A percentile compares a stretch with the other conserved stretches of the same genome.
Evolutionary conservation across 2,329 filamentous ascomycete genomes (phyloP).

Genomic region (Alternaria incomplexa): DNA sequence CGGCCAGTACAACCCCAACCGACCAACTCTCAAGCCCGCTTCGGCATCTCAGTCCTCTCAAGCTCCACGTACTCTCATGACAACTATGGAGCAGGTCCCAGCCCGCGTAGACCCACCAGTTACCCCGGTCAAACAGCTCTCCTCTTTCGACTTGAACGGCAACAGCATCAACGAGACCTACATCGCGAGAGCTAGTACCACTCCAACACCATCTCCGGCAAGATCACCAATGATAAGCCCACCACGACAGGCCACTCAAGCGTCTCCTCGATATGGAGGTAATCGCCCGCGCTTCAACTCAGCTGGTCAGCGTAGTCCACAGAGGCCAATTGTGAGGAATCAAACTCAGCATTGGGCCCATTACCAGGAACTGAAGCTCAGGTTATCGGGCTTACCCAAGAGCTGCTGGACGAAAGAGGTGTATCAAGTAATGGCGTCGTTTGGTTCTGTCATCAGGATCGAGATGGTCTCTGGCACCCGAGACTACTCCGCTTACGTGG

Average conservation of each 20-base stretch:
- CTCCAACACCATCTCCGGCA: not conserved
- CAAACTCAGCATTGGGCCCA: conserved; percentile 20
- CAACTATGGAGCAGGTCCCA: conserved; percentile 5
- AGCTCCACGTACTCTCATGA: not conserved
- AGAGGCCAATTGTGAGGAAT: conserved; percentile 3
- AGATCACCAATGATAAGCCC: not conserved
- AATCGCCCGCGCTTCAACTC: not conserved
- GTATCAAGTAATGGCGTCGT: conserved; percentile 26
- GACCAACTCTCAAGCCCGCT: conserved; percentile 5
- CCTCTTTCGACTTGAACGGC: conserved; percentile 16
- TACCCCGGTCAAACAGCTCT: conserved; percentile 8
- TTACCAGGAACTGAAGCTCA: conserved; percentile 33
- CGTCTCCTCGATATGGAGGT: not conserved
- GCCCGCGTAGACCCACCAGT: not conserved
- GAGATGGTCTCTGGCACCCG: conserved; percentile 24
- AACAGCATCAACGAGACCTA: conserved; percentile 24
- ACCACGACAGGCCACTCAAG: not conserved
- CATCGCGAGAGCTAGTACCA: not conserved
- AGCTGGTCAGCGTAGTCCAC: not conserved
- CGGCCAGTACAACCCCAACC: not conserved
- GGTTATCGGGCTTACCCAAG: conserved; percentile 20
- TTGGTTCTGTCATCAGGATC: conserved; percentile 39
- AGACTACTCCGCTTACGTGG: conserved; percentile 26
- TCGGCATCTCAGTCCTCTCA: not conserved
- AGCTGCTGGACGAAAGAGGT: conserved; percentile 26